Evolutionary conservation across 2,329 filamentous ascomycete genomes (phyloP), one percentile per base, ranked within the genome.

Genomic region (Aspergillaceae sp.): DNA sequence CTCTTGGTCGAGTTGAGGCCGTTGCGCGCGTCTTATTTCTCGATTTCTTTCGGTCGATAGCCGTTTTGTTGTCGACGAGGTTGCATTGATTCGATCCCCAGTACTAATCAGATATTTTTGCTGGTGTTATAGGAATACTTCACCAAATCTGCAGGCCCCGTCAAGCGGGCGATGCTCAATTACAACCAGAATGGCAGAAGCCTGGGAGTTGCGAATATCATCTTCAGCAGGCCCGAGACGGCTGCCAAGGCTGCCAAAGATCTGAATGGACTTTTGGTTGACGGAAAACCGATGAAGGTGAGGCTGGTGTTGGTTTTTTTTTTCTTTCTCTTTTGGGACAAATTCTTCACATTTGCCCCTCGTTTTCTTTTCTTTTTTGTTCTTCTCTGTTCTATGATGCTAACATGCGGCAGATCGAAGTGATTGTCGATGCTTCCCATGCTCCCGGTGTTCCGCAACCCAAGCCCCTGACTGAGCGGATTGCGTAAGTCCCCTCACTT

Each of bases 171-270:
- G 54, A 83, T 92, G 58, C 77, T 98, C 60, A 88, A 87, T 43
- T 98, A 98, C 72, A 92, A 91, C 61, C 87, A 91, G 54, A 88
- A 87, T 65, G 91, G 91, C 54, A 80, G 83, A 57, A 96, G 90
- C 77, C 87, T 89, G 64, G 92, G 92, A 56, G 87, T 91, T 63
- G 90, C 90, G 59, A 92, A 88, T 45, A 86, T 98, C 58, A 83
- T 83, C 53, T 98, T 98, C 74, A 72, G 71, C 67, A 87, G 87
- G 62, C 72, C 84, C 28, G 87, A 88, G 56, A 86, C 86, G 54
- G 92, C 91, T 55, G 81, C 81, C 64, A 87, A 88, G 71, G 92
- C 92, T 50, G 86, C 88, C 58, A 78, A 84, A 60, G 81, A 84
- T 53, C 76, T 94, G 57, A 94, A 98, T 61, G 89, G 89, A 51